Base-by-base conservation (phyloP, 164 flowering plant species). In the Santalum album region DNA sequence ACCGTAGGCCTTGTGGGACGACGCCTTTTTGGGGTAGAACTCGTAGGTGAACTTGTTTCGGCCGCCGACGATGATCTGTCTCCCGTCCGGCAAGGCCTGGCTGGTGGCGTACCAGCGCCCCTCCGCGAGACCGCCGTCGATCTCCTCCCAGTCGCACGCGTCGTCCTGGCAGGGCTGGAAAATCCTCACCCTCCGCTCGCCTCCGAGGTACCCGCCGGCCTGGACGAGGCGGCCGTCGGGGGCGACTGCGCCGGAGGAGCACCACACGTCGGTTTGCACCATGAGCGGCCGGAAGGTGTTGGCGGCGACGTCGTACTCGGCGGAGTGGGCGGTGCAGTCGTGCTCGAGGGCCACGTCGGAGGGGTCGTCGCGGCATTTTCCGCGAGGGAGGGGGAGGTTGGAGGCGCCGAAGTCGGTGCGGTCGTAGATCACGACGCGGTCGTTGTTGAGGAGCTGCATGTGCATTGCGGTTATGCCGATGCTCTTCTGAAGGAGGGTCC, bases 281-380 rank as follows among this genome's bases (percentile, higher is more conserved):
- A 53, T 72, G 3, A 87, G 79, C 0, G 96, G 74, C 1, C 90
- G 72, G 18, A 81, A 15, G 0, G 78, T 21, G 59, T 86, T 81
- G 54, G 69, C 9, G 22, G 55, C 15, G 12, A 79, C 83, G 51
- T 84, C 65, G 55, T 78, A 86, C 64, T 84, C 91, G 23, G 56
- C 78, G 0, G 97, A 89, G 62, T 89, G 95, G 12, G 97, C 97
- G 1, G 89, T 72, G 78, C 96, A 89, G 62, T 89, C 91, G 20
- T 25, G 21, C 22, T 56, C n/a, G n/a, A n/a, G n/a, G n/a, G n/a
- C n/a, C n/a, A n/a, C n/a, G n/a, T n/a, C n/a, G n/a, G n/a, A n/a
- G n/a, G n/a, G n/a, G n/a, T n/a, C 55, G 46, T 67, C 21, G 6
- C 46, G 78, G 62, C 96, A 82, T 15, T 69, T 54, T 1, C 81